These are phyloP conservation scores for Stachybotrys elegans DNA, from an alignment of 2,329 filamentous ascomycete species.

Conservation along the genomic window DNA sequence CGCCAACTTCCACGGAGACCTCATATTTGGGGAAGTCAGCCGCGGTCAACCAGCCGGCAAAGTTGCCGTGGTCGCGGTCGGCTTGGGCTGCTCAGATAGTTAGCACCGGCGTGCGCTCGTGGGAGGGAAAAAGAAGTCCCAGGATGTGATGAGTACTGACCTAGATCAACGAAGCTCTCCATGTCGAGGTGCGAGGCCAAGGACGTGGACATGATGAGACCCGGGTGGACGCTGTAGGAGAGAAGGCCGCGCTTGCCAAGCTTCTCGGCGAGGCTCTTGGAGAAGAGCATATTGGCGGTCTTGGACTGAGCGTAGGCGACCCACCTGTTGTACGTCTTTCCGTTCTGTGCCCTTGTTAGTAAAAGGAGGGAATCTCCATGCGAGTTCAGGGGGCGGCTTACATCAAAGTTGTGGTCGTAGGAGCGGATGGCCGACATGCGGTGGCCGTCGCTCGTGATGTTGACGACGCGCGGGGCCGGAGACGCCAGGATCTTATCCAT, in stretches of 20 bases:
- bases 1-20: constrained; percentile 21
- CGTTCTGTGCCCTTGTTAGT: constrained; percentile 20
- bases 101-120: too few relatives aligned
- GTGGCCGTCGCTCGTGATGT: constrained; percentile 30
- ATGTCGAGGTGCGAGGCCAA: constrained; percentile 17
- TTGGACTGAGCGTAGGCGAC: constrained; percentile 32
- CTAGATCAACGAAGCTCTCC: too few relatives aligned
- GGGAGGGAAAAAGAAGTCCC: too few relatives aligned
- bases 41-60: neutral
- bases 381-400: constrained; percentile 6
- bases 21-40: neutral
- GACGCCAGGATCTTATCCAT: constrained; percentile 35
- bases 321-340: constrained; percentile 25
- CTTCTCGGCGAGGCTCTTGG: constrained; percentile 23
- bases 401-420: constrained; percentile 25
- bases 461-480: constrained; percentile 31
- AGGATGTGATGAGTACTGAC: too few relatives aligned
- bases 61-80: neutral
- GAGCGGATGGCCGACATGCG: constrained; percentile 24
- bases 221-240: constrained; percentile 29
- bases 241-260: constrained; percentile 22
- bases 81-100: neutral
- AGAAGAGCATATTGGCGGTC: constrained; percentile 30
- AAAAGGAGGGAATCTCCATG: neutral
- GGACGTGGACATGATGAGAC: constrained; percentile 17